Percentiles rank a stretch among this genome's conserved stretches.
phyloP scores from a whole-genome alignment of 1,284 basidiomycete genomes.

The Trichosporon sp. region DNA sequence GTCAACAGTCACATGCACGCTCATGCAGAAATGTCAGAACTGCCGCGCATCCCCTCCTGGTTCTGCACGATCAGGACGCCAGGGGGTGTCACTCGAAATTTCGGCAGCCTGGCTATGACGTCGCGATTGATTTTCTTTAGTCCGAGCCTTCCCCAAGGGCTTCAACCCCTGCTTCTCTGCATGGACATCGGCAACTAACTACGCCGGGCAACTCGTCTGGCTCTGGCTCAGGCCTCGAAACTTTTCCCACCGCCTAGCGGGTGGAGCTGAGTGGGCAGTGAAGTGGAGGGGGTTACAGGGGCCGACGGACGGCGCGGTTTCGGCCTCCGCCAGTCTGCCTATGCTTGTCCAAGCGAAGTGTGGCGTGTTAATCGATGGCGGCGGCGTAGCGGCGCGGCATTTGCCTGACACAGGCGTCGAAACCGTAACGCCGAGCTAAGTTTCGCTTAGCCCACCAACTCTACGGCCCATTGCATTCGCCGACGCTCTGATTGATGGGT shows the following conservation, averaged over 20 bases:
- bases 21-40: background rate
- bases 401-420: background rate
- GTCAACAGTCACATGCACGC: too few relatives aligned
- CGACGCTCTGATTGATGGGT: too few relatives aligned
- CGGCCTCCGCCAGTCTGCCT: background rate
- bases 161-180: background rate
- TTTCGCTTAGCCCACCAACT: too few relatives aligned
- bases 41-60: background rate
- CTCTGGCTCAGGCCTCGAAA: background rate
- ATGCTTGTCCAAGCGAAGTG: background rate
- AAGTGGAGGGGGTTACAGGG: background rate
- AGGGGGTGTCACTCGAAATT: constrained; percentile 4
- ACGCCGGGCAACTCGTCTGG: background rate
- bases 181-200: background rate
- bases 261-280: background rate
- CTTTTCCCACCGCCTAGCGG: background rate
- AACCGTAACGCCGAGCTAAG: background rate
- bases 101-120: background rate
- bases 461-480: too few relatives aligned
- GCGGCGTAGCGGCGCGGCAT: background rate
- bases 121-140: constrained; percentile 8
- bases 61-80: background rate
- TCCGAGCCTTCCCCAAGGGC: background rate
- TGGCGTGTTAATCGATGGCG: constrained; percentile 4
- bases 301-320: background rate